phyloP scores from a whole-genome alignment of 2,329 filamentous ascomycete species.

The Westerdykella ornata region DNA sequence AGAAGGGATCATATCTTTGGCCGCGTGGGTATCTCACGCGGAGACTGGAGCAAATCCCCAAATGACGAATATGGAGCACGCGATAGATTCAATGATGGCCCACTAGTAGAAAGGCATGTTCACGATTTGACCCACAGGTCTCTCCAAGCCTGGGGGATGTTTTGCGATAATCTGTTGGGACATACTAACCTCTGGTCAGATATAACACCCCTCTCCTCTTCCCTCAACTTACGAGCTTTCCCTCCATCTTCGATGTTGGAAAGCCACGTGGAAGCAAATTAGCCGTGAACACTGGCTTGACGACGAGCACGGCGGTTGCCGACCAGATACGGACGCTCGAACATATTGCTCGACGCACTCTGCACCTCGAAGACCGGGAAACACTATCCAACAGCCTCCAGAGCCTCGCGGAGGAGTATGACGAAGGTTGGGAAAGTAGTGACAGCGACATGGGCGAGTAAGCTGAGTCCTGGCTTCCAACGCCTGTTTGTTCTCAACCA shows the following conservation, averaged over 20 bases:
- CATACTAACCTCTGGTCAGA: constrained; percentile 22
- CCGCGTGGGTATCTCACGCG: constrained; percentile 35
- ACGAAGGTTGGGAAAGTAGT: constrained; percentile 72
- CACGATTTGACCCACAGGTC: background rate
- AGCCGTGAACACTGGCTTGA: constrained; percentile 51
- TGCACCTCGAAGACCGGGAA: constrained; percentile 75
- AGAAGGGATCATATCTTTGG: constrained; percentile 39
- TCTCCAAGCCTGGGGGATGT: background rate
- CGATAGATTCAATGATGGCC: constrained; percentile 32
- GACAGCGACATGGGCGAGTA: constrained; percentile 63
- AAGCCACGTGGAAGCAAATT: constrained; percentile 37
- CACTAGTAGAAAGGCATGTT: constrained; percentile 34
- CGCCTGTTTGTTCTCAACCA: too few relatives aligned
- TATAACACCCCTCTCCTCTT: constrained; percentile 56
- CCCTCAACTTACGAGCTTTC: constrained; percentile 78
- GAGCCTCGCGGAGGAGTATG: constrained; percentile 79
- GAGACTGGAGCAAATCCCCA: constrained; percentile 33
- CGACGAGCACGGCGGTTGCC: constrained; percentile 68
- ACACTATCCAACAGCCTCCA: constrained; percentile 72
- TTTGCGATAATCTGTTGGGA: background rate
- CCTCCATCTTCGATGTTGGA: constrained; percentile 58
- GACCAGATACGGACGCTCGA: constrained; percentile 61
- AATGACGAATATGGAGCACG: constrained; percentile 25
- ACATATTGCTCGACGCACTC: constrained; percentile 54
- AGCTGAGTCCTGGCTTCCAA: constrained; percentile 10